Evolutionary conservation across 441 rosid species (phyloP), one percentile per base, ranked within the genome.

Genomic region (Dalechampia spathulata): DNA sequence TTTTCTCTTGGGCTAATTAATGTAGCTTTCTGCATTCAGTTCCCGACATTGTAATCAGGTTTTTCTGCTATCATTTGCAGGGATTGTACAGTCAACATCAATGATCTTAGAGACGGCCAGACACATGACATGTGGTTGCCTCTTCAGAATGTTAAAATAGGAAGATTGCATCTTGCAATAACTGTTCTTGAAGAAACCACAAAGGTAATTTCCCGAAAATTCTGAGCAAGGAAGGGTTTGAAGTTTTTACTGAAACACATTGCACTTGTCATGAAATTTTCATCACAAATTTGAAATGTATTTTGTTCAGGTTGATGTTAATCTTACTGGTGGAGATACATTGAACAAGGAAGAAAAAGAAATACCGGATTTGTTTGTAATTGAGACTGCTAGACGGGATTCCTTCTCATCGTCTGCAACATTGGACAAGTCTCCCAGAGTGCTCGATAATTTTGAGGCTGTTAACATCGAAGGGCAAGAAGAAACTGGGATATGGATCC

Each of bases 81-180:
- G n/a, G 72, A 68, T 15, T 93, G 89, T 71, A 68, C 82, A 0
- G 68, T 90, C 36, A 77, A 79, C 68, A 66, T 93, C 57, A 79
- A 70, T 40, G 86, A 85, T 54, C 63, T 78, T 32, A 72, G 83
- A 62, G 91, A 79, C 52, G 86, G 90, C 25, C 81, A 72, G 71
- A 83, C 95, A 64, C 86, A 74, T 20, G 95, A 87, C 57, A 75
- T 78, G 86, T 87, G 97, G 96, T 42, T 85, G 66, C 76, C 95
- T 57, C 96, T 93, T 61, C 75, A 79, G 79, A 74, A 87, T 66
- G 71, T 83, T 42, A 87, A 78, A 73, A 81, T 65, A 62, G 99
- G 99, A 55, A 83, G 93, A 75, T 66, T 93, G 75, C 93, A 80
- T 63, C 81, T 90, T 32, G 95, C 93, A 6, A 62, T 93, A 40